Evolutionary conservation across 495 filamentous ascomycete species (phyloP).

Genomic region (Penicillium goetzii): DNA sequence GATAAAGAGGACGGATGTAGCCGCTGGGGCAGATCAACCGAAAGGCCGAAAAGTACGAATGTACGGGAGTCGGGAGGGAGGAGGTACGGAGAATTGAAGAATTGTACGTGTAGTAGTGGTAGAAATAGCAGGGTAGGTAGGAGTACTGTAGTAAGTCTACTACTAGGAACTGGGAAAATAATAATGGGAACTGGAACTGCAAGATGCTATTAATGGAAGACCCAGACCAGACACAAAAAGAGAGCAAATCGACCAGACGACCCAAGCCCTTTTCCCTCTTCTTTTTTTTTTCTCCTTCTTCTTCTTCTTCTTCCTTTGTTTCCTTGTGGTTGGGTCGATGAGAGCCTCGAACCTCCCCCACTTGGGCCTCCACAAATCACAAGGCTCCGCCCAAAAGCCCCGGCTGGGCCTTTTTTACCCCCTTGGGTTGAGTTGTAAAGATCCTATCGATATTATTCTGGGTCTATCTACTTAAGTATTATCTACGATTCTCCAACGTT

Average conservation of each 20-base stretch:
- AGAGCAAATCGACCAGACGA: not conserved
- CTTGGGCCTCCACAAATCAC: slow-evolving; percentile 28
- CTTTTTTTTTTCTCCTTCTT: not conserved
- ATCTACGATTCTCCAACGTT: not conserved
- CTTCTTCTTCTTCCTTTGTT: slow-evolving; percentile 2
- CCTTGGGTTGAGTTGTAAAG: not conserved
- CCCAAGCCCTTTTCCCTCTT: not conserved
- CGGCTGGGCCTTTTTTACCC: slow-evolving; percentile 7
- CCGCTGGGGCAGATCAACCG: slow-evolving; percentile 21
- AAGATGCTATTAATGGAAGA: slow-evolving; percentile 18
- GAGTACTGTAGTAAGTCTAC: not conserved
- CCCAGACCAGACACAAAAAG: not conserved
- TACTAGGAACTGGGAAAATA: slow-evolving; percentile 1
- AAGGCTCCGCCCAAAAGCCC: slow-evolving; percentile 8
- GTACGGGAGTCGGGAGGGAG: not conserved
- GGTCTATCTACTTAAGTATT: not conserved
- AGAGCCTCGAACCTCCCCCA: slow-evolving; percentile 37
- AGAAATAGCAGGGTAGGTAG: not conserved
- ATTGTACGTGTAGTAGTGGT: not conserved
- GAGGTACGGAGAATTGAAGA: not conserved
- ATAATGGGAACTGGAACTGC: not conserved
- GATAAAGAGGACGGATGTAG: slow-evolving; percentile 28
- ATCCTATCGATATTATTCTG: not conserved
- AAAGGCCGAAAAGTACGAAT: not conserved
- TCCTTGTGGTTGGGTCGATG: slow-evolving; percentile 30